Conservation (phyloP, 2,329 filamentous ascomycete species). For the Colletotrichum salicis region DNA sequence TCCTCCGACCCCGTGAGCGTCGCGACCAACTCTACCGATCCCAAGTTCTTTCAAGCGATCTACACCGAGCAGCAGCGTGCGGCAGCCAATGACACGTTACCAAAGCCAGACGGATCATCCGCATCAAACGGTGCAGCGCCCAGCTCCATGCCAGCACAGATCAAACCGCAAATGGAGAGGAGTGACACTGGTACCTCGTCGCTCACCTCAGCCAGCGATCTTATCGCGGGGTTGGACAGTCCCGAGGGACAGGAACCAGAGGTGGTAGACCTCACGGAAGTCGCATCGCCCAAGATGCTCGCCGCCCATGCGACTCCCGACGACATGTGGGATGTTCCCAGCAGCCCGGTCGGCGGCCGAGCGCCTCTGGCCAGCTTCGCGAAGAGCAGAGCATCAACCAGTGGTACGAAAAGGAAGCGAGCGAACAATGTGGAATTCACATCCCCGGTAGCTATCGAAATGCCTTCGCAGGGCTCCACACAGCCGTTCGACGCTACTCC, state of each 20-base stretch:
- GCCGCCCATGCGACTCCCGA: constrained; percentile 32
- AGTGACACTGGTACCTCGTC: constrained; percentile 31
- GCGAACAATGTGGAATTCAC: constrained; percentile 17
- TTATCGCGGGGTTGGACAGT: constrained; percentile 18
- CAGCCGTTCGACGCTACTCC: constrained; percentile 30
- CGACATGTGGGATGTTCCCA: constrained; percentile 58
- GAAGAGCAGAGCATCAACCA: background rate
- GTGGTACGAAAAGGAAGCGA: constrained; percentile 26
- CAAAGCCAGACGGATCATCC: background rate
- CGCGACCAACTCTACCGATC: constrained; percentile 57
- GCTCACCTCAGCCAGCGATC: constrained; percentile 44
- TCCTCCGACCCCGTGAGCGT: constrained; percentile 42
- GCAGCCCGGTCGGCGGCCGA: constrained; percentile 47
- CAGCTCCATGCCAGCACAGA: background rate
- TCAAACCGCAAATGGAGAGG: background rate
- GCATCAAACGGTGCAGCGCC: background rate
- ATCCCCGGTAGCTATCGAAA: constrained; percentile 8
- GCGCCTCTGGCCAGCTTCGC: constrained; percentile 17
- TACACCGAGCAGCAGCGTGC: constrained; percentile 58
- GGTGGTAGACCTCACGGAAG: constrained; percentile 44
- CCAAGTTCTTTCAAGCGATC: constrained; percentile 57
- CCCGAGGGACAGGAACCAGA: constrained; percentile 19
- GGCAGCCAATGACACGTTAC: background rate
- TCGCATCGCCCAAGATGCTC: constrained; percentile 45
- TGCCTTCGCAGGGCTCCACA: constrained; percentile 21